A percentile compares a stretch with the other conserved stretches of the same genome.
Evolutionary conservation across 257 asterid genomes (phyloP).

Genomic region (Solanum sejunctum): DNA sequence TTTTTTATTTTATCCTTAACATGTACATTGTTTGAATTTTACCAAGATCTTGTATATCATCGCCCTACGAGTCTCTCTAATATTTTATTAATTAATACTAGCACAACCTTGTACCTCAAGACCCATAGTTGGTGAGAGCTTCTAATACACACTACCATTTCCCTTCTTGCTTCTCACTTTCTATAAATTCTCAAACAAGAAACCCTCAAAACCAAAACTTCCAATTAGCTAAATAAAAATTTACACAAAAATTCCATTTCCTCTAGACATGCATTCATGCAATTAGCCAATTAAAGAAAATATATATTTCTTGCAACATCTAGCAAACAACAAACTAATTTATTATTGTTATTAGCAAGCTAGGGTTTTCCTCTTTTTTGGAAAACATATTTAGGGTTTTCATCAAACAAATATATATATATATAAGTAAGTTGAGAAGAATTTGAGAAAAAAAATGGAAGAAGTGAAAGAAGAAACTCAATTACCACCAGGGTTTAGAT

Average conservation of each 20-base stretch:
- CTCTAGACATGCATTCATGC: not conserved
- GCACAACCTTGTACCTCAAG: slow-evolving; percentile 43
- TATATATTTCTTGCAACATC: not conserved
- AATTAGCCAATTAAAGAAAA: slow-evolving; percentile 3
- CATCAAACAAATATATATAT: not conserved
- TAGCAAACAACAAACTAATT: not conserved
- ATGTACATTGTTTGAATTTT: not conserved
- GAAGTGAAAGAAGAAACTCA: slow-evolving; percentile 44
- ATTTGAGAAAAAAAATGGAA: slow-evolving; percentile 23
- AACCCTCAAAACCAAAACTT: not conserved
- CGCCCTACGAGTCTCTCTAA: not conserved
- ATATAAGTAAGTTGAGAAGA: not conserved
- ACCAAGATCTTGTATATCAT: not conserved
- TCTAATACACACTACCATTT: slow-evolving; percentile 9
- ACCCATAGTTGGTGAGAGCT: slow-evolving; percentile 66
- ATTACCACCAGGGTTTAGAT: slow-evolving; percentile 83
- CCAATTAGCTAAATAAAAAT: not conserved
- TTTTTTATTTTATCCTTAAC: not conserved
- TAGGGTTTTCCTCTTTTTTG: not conserved
- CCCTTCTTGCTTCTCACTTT: slow-evolving; percentile 9
- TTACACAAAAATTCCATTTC: not conserved
- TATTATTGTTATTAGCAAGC: not conserved
- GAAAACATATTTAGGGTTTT: not conserved
- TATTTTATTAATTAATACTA: not conserved
- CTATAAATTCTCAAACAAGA: not conserved